Conservation (phyloP, 108 stramenopile genomes). For the Skeletonema marinoi region DNA sequence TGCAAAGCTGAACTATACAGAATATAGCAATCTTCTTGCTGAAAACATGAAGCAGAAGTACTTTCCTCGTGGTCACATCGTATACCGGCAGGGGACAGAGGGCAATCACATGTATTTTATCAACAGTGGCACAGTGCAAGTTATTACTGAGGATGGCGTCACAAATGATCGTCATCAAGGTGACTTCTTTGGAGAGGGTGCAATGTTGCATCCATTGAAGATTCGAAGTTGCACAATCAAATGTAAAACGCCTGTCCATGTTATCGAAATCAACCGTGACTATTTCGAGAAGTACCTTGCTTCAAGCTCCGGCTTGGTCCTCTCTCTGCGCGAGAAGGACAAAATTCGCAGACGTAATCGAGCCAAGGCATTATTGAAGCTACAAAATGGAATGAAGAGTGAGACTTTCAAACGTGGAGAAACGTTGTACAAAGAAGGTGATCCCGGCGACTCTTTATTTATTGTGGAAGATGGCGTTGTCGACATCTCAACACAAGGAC, state of each 20-base stretch:
- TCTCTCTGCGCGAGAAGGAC: slow-evolving; percentile 78
- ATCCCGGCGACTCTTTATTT: slow-evolving; percentile 63
- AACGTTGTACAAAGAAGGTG: slow-evolving; percentile 59
- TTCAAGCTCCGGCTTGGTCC: slow-evolving; percentile 51
- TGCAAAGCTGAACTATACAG: slow-evolving; percentile 59
- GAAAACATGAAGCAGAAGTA: slow-evolving; percentile 84
- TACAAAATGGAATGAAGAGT: slow-evolving; percentile 68
- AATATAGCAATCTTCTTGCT: slow-evolving; percentile 68
- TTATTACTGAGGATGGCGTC: slow-evolving; percentile 68
- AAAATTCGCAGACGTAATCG: slow-evolving; percentile 79
- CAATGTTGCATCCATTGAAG: slow-evolving; percentile 66
- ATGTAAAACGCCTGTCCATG: slow-evolving; percentile 85
- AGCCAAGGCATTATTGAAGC: slow-evolving; percentile 72
- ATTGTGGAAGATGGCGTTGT: slow-evolving; percentile 64
- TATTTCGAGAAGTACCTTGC: slow-evolving; percentile 88
- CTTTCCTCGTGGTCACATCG: slow-evolving; percentile 73
- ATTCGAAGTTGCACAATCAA: slow-evolving; percentile 66
- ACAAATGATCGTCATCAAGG: slow-evolving; percentile 55
- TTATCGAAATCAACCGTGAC: slow-evolving; percentile 83
- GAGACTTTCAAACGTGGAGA: slow-evolving; percentile 44
- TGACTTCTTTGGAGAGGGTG: slow-evolving; percentile 88
- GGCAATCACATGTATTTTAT: slow-evolving; percentile 87
- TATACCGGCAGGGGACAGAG: slow-evolving; percentile 68
- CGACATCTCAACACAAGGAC: slow-evolving; percentile 37
- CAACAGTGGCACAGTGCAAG: slow-evolving; percentile 76